These are phyloP conservation scores for Cenococcum geophilum DNA, from an alignment of 495 filamentous ascomycete species.

Conservation along the genomic window DNA sequence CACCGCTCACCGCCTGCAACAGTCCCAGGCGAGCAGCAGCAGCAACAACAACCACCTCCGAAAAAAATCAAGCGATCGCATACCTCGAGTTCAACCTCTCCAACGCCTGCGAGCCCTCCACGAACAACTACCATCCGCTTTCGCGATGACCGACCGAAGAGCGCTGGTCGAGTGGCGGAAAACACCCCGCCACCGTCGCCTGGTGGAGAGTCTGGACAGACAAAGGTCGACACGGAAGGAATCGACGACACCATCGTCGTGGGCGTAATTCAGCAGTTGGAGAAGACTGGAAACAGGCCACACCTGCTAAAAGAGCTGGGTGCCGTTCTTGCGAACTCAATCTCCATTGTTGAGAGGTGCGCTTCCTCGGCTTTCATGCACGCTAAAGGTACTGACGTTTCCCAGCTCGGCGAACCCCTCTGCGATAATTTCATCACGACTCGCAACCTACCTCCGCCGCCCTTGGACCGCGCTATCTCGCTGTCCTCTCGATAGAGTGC, in stretches of 20 bases:
- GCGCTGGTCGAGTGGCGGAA: slow-evolving; percentile 50
- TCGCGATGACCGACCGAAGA: slow-evolving; percentile 45
- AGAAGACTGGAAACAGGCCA: slow-evolving; percentile 86
- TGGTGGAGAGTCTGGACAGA: slow-evolving; percentile 43
- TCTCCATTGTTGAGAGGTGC: slow-evolving; percentile 87
- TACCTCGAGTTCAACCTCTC: slow-evolving; percentile 40
- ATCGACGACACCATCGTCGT: slow-evolving; percentile 95
- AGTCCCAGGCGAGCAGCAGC: slow-evolving; percentile 46
- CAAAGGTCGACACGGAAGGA: slow-evolving; percentile 76
- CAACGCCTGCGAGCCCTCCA: slow-evolving; percentile 49
- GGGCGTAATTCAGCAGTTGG: slow-evolving; percentile 82
- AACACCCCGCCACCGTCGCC: slow-evolving; percentile 88
- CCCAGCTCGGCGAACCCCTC: slow-evolving; percentile 87
- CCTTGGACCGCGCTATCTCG: slow-evolving; percentile 73
- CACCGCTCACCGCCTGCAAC: slow-evolving; percentile 55
- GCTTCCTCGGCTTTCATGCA: slow-evolving; percentile 36
- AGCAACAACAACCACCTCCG: slow-evolving; percentile 55
- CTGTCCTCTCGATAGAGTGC: slow-evolving; percentile 87
- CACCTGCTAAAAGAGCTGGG: slow-evolving; percentile 94
- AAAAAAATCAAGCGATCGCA: slow-evolving; percentile 88
- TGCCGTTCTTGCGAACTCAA: slow-evolving; percentile 63
- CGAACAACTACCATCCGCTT: slow-evolving; percentile 40
- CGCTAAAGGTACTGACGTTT: slow-evolving; percentile 25
- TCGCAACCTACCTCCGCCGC: slow-evolving; percentile 83
- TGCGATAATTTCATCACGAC: slow-evolving; percentile 87